Conservation (phyloP, 345 rosid species). For the Lagerstroemia speciosa region DNA sequence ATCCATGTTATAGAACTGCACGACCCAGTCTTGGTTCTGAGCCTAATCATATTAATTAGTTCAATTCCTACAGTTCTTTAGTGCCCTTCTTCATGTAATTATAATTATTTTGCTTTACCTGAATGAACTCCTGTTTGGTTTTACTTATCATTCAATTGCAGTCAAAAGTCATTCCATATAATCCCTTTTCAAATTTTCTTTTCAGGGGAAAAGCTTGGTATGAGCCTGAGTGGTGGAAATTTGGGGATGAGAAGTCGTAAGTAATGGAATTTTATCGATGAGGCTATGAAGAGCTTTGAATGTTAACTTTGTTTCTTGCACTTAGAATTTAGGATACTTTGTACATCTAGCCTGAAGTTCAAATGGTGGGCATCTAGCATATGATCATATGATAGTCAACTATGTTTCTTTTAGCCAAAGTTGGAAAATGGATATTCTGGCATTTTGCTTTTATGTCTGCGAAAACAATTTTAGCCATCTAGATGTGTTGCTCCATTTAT, state of each 20-base stretch:
- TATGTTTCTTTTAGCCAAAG: too few relatives aligned
- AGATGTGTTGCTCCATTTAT: neutral
- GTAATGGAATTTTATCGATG: constrained; percentile 17
- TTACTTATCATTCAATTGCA: neutral
- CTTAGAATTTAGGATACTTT: neutral
- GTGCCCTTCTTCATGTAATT: neutral
- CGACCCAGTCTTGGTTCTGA: neutral
- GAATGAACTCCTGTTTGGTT: neutral
- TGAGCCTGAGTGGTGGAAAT: constrained; percentile 99
- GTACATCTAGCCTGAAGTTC: neutral
- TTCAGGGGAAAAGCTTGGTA: constrained; percentile 83
- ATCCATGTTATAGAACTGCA: neutral
- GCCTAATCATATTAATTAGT: too few relatives aligned
- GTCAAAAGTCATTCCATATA: neutral
- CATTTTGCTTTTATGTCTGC: neutral
- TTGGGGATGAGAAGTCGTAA: constrained; percentile 91
- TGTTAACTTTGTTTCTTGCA: neutral
- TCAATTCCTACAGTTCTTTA: neutral
- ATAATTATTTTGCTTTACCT: neutral
- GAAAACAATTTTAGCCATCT: too few relatives aligned
- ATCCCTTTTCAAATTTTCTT: constrained; percentile 2
- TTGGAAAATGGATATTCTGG: neutral
- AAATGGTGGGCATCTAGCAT: neutral
- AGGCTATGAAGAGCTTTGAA: neutral
- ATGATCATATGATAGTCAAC: neutral